Base-by-base conservation (phyloP, 129 eudicot genomes). In the Flaveria sonorensis region DNA sequence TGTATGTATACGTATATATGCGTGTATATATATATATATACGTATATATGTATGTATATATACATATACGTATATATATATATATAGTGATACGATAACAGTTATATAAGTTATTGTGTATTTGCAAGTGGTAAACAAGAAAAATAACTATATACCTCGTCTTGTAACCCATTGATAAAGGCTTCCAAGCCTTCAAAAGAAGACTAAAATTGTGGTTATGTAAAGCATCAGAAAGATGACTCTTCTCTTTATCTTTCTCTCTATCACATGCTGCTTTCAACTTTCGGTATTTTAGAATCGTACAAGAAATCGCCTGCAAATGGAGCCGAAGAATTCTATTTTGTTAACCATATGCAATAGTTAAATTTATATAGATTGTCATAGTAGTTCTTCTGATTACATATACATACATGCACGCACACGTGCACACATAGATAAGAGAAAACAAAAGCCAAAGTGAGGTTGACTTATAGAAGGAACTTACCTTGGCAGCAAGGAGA, bases 401-500 rank as follows among this genome's bases (percentile, higher is more conserved):
- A 36, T 36, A 36, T 36, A 36, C 40, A n/a, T 23, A 1, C 24
- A 18, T 55, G 1, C 18, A 50, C 55, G 15, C 24, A 0, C 60
- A 13, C 13, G 11, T n/a, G 4, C 39, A 60, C n/a, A 60, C 5
- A 20, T 57, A 57, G 24, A 23, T 10, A 2, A 24, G 40, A 36
- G 40, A 39, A 62, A 61, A 26, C 9, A 43, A 18, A 40, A 39
- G 36, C 7, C 3, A 66, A 62, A 45, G 48, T 46, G 43, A 43
- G 26, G 8, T 26, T 40, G 53, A 79, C 12, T 43, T 69, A 61
- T 53, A 10, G 68, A 66, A 21, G 77, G 76, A 69, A 77, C 67
- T 43, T 84, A 91, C 99, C 97, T 94, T 94, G 6, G 97, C 97
- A 83, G 97, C 99, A 83, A 88, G 97, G 76, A 91, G 89, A 80